Conservation (phyloP, 2,329 filamentous ascomycete genomes). For the Lachnellula cervina region DNA sequence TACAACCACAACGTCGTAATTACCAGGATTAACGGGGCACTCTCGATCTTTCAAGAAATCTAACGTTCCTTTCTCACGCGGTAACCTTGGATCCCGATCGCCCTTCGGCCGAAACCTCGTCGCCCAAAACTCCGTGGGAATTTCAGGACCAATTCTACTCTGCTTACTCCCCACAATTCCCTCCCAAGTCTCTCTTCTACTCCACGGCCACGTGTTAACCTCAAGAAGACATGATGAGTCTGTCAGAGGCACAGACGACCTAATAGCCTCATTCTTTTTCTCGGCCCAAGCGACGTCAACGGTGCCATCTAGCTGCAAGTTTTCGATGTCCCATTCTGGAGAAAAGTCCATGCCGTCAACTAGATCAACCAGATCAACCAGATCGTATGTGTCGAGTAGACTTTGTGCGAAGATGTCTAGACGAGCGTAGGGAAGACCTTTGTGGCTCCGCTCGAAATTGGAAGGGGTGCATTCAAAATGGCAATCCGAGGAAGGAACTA, state of each 20-base stretch:
- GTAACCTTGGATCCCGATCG: background rate
- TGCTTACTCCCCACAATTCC: background rate
- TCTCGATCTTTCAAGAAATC: background rate
- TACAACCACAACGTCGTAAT: background rate
- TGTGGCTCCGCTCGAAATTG: conserved; percentile 17
- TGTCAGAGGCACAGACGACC: background rate
- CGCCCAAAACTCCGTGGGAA: background rate
- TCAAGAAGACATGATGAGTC: background rate
- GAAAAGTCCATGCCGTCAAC: conserved; percentile 24
- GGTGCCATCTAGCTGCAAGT: conserved; percentile 8
- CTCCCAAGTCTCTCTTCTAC: background rate
- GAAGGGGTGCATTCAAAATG: conserved; percentile 9
- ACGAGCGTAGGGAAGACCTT: conserved; percentile 19
- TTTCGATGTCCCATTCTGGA: conserved; percentile 18
- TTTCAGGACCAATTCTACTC: background rate
- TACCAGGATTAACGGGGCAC: background rate
- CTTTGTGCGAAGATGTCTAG: conserved; percentile 21
- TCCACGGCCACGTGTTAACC: background rate
- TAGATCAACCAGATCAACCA: conserved; percentile 16
- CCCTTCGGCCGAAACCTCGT: background rate
- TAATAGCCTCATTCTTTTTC: background rate
- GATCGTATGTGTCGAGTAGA: conserved; percentile 19
- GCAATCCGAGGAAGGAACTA: conserved; percentile 13
- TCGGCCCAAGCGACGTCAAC: background rate
- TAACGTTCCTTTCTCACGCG: background rate